Evolutionary conservation across 2,329 filamentous ascomycete genomes (phyloP), one percentile per base, ranked within the genome.

Genomic region (Rhytidhysteron rufulum): DNA sequence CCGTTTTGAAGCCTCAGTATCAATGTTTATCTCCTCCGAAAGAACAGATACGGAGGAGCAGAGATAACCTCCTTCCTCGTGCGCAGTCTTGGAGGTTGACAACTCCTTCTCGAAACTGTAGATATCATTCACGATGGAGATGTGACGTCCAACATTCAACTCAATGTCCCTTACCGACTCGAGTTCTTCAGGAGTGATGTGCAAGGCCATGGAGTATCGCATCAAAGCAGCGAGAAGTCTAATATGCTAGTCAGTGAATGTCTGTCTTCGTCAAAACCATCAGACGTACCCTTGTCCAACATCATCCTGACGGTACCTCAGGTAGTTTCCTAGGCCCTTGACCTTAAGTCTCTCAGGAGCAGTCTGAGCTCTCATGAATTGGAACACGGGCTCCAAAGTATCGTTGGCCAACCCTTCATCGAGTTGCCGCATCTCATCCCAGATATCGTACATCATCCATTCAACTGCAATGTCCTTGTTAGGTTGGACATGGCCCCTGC

Each of bases 101-200:
- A 49, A 24, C 43, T 71, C 68, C 47, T 71, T 71, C n/a, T 69
- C 65, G 31, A 42, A 71, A 44, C 57, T 63, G 39, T 50, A 65
- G 42, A 71, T 69, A 42, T 72, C 68, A 49, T 71, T 71, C 20
- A 71, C 49, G 5, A 70, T 47, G 2, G 65, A 63, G 31, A 71
- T 51, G 32, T 70, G 68, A 43, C 63, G 62, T 4, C 57, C 48
- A 41, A 54, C 65, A 42, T 65, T 68, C 21, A 41, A 31, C 11
- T 72, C 67, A 5, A 68, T 37, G 0, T 46, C 29, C 1, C 42
- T 30, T 2, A 61, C 42, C 0, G 37, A 20, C 1, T 38, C 32
- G 0, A 66, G 44, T n/a, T 70, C 63, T 2, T 46, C 41, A 0
- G 44, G n/a, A 1, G 42, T 46, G 2, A 69, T 36, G 5, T 49